A percentile compares a stretch with the other conserved stretches of the same genome.
phyloP scores from a whole-genome alignment of 257 asterid genomes.

The Lavandula angustifolia region DNA sequence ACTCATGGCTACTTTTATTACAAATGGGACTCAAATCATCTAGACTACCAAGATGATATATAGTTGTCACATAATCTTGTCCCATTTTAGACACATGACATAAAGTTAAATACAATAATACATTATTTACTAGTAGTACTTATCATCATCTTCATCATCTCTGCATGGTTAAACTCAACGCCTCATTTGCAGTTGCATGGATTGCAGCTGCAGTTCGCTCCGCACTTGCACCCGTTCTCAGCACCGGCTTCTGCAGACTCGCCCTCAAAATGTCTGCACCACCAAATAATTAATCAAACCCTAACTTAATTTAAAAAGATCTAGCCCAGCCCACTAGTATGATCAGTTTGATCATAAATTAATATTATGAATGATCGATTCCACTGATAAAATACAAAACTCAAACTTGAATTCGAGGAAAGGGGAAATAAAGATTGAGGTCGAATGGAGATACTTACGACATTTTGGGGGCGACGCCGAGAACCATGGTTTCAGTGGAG shows the following conservation, averaged over 20 bases:
- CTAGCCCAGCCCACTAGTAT: no score
- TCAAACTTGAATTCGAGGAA: no score
- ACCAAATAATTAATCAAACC: not conserved
- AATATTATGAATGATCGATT: no score
- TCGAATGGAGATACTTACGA: constrained; percentile 27
- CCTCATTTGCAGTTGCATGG: constrained; percentile 83
- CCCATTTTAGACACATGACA: constrained; percentile 24
- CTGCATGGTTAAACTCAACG: constrained; percentile 33
- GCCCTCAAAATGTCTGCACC: constrained; percentile 45
- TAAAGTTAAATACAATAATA: not conserved
- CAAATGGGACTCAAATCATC: constrained; percentile 11
- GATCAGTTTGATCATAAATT: no score
- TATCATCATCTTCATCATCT: constrained; percentile 34
- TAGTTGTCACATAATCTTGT: not conserved
- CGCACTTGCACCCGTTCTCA: constrained; percentile 90
- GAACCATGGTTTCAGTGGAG: constrained; percentile 42
- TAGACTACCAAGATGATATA: not conserved
- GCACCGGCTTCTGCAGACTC: constrained; percentile 40
- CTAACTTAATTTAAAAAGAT: no score
- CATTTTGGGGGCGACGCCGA: constrained; percentile 54
- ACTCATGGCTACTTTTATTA: constrained; percentile 27
- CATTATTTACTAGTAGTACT: not conserved
- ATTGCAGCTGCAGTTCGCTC: constrained; percentile 71
- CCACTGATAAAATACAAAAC: no score
- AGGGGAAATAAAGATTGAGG: no score